phyloP scores from a whole-genome alignment of 768 basidiomycete genomes.

The Antrodiella citrinella region DNA sequence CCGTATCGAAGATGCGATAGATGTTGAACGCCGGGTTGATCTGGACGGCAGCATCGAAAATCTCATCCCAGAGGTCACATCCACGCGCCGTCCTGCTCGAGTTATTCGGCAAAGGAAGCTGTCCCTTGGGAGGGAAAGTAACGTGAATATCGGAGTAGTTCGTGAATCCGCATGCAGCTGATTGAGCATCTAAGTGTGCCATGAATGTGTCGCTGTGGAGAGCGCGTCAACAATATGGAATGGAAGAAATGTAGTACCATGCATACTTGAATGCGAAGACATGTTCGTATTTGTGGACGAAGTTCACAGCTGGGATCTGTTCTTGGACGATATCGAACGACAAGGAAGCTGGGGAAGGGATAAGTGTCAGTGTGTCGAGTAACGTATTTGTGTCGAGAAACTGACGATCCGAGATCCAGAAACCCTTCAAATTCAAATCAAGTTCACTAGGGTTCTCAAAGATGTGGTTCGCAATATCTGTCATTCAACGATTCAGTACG shows the following conservation, averaged over 20 bases:
- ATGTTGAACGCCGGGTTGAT: slow-evolving; percentile 74
- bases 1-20: slow-evolving; percentile 70
- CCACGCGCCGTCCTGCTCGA: slow-evolving; percentile 36
- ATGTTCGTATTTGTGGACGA: slow-evolving; percentile 64
- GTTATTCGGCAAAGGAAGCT: slow-evolving; percentile 60
- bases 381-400: no score
- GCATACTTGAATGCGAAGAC: slow-evolving; percentile 69
- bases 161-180: slow-evolving; percentile 52
- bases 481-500: no score
- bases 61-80: slow-evolving; percentile 62
- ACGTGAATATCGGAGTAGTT: slow-evolving; percentile 55
- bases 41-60: slow-evolving; percentile 51
- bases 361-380: not conserved
- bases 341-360: slow-evolving; percentile 18
- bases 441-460: slow-evolving; percentile 47
- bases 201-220: slow-evolving; percentile 52
- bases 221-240: not conserved
- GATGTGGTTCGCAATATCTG: slow-evolving; percentile 75
- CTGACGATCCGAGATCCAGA: slow-evolving; percentile 70
- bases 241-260: not conserved
- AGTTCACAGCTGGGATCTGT: slow-evolving; percentile 65
- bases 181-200: slow-evolving; percentile 43
- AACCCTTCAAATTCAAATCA: slow-evolving; percentile 55
- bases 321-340: slow-evolving; percentile 58
- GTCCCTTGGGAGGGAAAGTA: slow-evolving; percentile 57